Base-by-base conservation (phyloP, 208 protist genomes). In the Trypanosoma scelopori region DNA sequence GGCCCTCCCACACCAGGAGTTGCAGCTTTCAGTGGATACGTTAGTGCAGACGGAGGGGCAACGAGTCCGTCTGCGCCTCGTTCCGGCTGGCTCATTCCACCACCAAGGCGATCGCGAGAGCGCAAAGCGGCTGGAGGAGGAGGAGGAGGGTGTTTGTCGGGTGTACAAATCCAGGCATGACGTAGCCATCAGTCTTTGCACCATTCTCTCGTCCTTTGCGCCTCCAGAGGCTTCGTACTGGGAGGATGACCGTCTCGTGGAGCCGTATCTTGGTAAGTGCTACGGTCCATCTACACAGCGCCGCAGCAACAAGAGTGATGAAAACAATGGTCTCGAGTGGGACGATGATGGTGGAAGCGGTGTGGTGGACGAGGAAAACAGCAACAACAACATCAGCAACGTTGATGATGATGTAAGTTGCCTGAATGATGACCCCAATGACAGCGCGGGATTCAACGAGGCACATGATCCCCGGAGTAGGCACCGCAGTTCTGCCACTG, bases 181-280 rank as follows among this genome's bases (percentile, higher is more conserved):
- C 6, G 11, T 16, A 15, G 77, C 86, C 20, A 49, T 80, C 28
- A 71, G 74, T n/a, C 52, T 92, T 25, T 87, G 77, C 55, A 92
- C 86, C 32, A 80, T 92, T 55, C 55, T 92, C 48, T 80, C 80
- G 20, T 84, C 78, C 55, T 92, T 85, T 51, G 71, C 65, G 0
- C 82, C 82, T 5, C 71, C 41, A 3, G 69, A 74, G 35, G 70
- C 78, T 16, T 65, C 74, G 3, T 61, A 80, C 43, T 84, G 82
- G 76, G 70, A 84, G 74, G 78, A 89, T 55, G 74, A 89, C 27
- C 86, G 86, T 56, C 82, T 92, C 5, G 75, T 92, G 16, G 78
- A 86, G 65, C 86, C 86, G 6, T 92, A 84, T 62, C 65, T 74
- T 3, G 86, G 86, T 27, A 82, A 92, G 59, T 28, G 46, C 23